Base-by-base conservation (phyloP, 306 rosid species). In the Lupinus albus region DNA sequence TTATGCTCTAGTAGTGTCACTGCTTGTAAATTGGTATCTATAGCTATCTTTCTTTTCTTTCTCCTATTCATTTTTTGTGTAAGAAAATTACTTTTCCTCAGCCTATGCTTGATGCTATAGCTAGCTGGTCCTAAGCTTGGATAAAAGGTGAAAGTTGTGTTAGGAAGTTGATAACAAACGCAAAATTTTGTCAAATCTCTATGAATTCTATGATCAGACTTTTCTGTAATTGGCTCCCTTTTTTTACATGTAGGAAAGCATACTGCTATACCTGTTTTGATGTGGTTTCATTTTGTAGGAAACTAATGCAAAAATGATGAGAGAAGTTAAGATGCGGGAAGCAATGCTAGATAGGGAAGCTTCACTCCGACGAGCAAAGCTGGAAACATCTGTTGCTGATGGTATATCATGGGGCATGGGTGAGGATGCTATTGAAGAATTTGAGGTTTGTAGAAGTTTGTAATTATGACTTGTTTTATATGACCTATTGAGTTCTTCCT, bases 341-440 rank as follows among this genome's bases (percentile, higher is more conserved):
- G 80, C 81, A 50, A 35, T 85, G 57, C 72, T 68, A 51, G 98
- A 92, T 71, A 89, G 67, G 76, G 95, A 92, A 83, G 95, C 98
- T 84, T 92, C 98, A 48, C 91, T 92, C 70, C 89, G 44, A 61
- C 91, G 98, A 72, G 98, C 98, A 45, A 85, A 82, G 72, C 70
- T 33, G 42, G 89, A 88, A 84, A 86, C 97, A 65, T 86, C 91
- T 69, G 78, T 72, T 76, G 88, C 85, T 67, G 98, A 88, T 73
- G 98, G 98, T 69, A 66, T 89, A 68, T 93, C 97, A 16, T 93
- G 98, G 97, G 98, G 98, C 68, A 87, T 93, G 96, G 87, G 89
- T 32, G 98, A 93, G 76, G 98, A 93, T 88, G 98, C 97, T 59
- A 71, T 89, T 74, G 98, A 93, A 80, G 98, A 93, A 78, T 84